Evolutionary conservation across 2,329 filamentous ascomycete genomes (phyloP).

Genomic region (Aspergillus texensis): DNA sequence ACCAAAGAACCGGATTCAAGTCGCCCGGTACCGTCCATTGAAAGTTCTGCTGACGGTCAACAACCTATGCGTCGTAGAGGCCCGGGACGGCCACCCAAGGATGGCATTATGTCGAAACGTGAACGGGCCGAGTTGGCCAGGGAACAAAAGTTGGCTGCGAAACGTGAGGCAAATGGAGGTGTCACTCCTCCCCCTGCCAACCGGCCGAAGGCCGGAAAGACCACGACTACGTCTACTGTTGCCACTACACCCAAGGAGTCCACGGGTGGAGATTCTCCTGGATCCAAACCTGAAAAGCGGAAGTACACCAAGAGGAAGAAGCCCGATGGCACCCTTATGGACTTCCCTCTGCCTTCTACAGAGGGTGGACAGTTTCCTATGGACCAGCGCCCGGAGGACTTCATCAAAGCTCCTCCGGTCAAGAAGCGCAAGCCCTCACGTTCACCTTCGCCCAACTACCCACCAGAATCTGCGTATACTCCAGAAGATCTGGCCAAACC

Average conservation of each 20-base stretch:
- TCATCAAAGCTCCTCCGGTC: conserved; percentile 47
- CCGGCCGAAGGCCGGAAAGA: conserved; percentile 34
- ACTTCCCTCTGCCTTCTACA: conserved; percentile 46
- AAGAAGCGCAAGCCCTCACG: conserved; percentile 58
- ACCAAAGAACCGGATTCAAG: conserved; percentile 32
- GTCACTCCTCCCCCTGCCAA: conserved; percentile 44
- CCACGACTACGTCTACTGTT: conserved; percentile 20
- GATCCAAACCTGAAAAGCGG: conserved; percentile 48
- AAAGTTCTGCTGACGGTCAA: conserved; percentile 40
- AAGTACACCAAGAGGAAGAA: conserved; percentile 54
- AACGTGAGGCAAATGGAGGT: conserved; percentile 51
- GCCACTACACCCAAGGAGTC: conserved; percentile 31
- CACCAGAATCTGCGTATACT: conserved; percentile 60
- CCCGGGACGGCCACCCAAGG: conserved; percentile 66
- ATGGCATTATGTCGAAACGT: conserved; percentile 68
- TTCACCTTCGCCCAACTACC: conserved; percentile 65
- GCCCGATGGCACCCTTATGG: conserved; percentile 43
- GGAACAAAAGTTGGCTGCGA: conserved; percentile 54
- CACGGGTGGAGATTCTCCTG: conserved; percentile 37
- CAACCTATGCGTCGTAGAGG: conserved; percentile 51
- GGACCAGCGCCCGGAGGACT: conserved; percentile 43
- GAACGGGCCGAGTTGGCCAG: conserved; percentile 59
- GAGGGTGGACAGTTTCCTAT: conserved; percentile 41
- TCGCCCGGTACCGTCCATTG: conserved; percentile 33
- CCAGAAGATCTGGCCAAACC: conserved; percentile 66